A percentile compares a stretch with the other conserved stretches of the same genome.
These are phyloP conservation scores for Rhynchosporium graminicola DNA, from an alignment of 2,329 filamentous ascomycete species.

Conservation along the genomic window DNA sequence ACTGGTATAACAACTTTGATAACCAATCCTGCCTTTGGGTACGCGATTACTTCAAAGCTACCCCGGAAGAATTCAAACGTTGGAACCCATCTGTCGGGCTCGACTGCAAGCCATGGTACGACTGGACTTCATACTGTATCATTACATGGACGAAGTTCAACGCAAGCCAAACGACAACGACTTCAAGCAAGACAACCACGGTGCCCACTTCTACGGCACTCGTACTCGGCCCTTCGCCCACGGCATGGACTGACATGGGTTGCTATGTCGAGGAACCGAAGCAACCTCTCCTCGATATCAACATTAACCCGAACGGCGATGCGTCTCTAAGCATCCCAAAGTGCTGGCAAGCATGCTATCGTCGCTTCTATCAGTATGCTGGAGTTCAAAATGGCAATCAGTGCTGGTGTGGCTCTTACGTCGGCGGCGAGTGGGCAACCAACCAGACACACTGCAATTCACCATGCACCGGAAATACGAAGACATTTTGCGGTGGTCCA, in stretches of 20 bases:
- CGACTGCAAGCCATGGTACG: constrained; percentile 1
- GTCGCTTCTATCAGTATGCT: background rate
- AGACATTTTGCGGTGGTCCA: background rate
- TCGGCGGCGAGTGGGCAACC: constrained; percentile 1
- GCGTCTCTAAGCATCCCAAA: constrained; percentile 1
- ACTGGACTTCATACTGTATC: constrained; percentile 1
- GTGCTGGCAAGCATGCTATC: constrained; percentile 2
- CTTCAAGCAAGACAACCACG: background rate
- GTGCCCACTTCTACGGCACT: background rate
- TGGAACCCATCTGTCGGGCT: constrained; percentile 1
- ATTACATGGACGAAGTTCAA: constrained; percentile 8
- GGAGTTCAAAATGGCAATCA: constrained; percentile 2
- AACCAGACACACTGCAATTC: constrained; percentile 4
- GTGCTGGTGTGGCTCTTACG: constrained; percentile 5
- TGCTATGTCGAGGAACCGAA: background rate
- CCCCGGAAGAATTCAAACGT: background rate
- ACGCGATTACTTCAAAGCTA: constrained; percentile 5
- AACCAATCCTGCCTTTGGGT: constrained; percentile 1
- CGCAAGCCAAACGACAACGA: background rate
- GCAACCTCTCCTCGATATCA: constrained; percentile 2
- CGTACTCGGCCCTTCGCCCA: constrained; percentile 1
- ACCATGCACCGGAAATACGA: background rate
- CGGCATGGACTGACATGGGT: background rate
- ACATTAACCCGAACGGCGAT: background rate
- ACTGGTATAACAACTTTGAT: constrained; percentile 1